Base-by-base conservation (phyloP, 2,329 filamentous ascomycete genomes). In the Aspergillus glaucus region DNA sequence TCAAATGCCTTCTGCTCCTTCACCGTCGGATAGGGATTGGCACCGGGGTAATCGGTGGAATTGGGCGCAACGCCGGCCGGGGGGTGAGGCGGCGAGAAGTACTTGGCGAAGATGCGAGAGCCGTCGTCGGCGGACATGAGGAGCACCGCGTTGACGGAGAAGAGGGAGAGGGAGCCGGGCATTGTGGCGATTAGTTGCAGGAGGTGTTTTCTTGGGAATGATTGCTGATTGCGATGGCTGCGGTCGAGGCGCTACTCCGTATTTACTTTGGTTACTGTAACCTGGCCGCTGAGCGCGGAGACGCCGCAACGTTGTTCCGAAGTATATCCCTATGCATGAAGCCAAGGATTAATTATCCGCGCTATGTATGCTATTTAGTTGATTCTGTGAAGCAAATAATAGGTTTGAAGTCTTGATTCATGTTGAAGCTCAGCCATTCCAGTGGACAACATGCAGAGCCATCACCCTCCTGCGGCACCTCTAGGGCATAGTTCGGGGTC, bases 1-100 rank as follows among this genome's bases (percentile, higher is more conserved):
- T 98, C 93, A 65, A 98, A 98, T 2, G 87, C 81, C 71, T 94
- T 95, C 74, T 98, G 93, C 61, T 94, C 84, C 76, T 96, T 96
- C 48, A 93, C 73, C 50, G 88, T 89, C 50, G 88, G 78, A 72
- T 96, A 97, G 19, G 91, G 88, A 66, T 87, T 88, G 56, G 80
- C 79, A 63, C 80, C 80, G 42, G 80, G 80, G 61, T 79, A 80
- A 64, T 80, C 75, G 58, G 72, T 74, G 46, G 79, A 75, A 59
- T 80, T 76, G 57, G 77, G 74, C 49, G 78, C 70, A 50, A 72
- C 69, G 60, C 75, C 75, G 75, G 86, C 70, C 69, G 86, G 75
- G 71, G 76, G 71, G 66, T 88, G 85, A 51, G 85, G 85, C 55
- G 84, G 78, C 53, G 76, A 79, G 78, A 92, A 95, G 81, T 95